phyloP scores from a whole-genome alignment of 257 asterid genomes.

The Linderniella brevidens region DNA sequence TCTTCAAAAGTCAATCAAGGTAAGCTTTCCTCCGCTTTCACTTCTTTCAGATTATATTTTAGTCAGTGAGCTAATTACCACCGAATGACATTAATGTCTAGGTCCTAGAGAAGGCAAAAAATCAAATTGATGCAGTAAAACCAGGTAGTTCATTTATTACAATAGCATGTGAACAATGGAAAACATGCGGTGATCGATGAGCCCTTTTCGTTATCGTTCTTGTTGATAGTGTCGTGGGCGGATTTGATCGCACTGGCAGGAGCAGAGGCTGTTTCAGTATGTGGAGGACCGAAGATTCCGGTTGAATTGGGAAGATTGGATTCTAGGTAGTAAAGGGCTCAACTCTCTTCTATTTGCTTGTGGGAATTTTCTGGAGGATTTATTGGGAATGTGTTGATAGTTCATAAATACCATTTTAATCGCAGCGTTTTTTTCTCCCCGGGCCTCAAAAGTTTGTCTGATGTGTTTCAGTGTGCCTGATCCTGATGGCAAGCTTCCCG shows the following conservation, averaged over 20 bases:
- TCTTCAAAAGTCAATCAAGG: slow-evolving; percentile 68
- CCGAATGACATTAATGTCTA: slow-evolving; percentile 13
- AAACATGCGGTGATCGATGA: not conserved
- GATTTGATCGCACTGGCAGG: slow-evolving; percentile 88
- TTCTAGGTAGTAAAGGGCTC: slow-evolving; percentile 32
- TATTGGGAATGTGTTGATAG: too few relatives aligned
- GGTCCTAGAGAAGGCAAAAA: slow-evolving; percentile 70
- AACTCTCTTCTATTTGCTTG: not conserved
- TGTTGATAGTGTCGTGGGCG: slow-evolving; percentile 63
- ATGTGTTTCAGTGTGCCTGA: slow-evolving; percentile 47
- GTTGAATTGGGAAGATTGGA: slow-evolving; percentile 69
- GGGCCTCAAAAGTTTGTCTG: slow-evolving; percentile 2
- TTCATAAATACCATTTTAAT: too few relatives aligned
- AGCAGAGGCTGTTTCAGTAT: slow-evolving; percentile 70
- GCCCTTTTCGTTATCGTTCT: slow-evolving; percentile 13
- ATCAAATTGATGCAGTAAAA: slow-evolving; percentile 32
- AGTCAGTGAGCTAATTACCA: not conserved
- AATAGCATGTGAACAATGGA: not conserved
- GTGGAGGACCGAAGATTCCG: slow-evolving; percentile 79
- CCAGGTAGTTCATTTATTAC: slow-evolving; percentile 31
- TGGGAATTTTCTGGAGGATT: not conserved
- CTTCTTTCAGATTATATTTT: not conserved
- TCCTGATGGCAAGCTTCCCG: slow-evolving; percentile 84
- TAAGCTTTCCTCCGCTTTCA: slow-evolving; percentile 15
- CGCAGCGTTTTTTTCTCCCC: too few relatives aligned